Evolutionary conservation across 495 filamentous ascomycete genomes (phyloP).

Genomic region (Mycothermus thermophilus): DNA sequence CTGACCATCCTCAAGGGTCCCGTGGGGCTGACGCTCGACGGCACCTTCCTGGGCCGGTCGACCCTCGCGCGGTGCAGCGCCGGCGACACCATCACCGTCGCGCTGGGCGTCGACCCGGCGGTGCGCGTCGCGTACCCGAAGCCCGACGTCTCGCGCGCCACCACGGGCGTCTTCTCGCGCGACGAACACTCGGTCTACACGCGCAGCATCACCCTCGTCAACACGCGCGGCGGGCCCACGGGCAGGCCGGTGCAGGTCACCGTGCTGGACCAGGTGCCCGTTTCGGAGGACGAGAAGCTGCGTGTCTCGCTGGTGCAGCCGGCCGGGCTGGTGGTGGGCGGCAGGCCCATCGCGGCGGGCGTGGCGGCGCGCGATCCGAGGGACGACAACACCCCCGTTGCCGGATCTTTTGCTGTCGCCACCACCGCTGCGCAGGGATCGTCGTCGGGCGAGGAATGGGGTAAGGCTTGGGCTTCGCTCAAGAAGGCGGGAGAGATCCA

Average conservation of each 20-base stretch:
- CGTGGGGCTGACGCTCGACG: constrained; percentile 53
- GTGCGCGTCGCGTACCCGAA: constrained; percentile 49
- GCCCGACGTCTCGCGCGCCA: constrained; percentile 41
- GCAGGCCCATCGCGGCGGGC: constrained; percentile 27
- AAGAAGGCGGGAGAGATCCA: constrained; percentile 47
- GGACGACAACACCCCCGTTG: too few relatives aligned
- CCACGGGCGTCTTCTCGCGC: constrained; percentile 39
- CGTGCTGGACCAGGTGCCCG: constrained; percentile 53
- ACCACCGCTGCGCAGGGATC: too few relatives aligned
- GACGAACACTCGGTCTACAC: constrained; percentile 46
- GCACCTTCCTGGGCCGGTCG: constrained; percentile 50
- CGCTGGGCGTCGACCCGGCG: constrained; percentile 51
- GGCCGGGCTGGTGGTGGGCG: constrained; percentile 36
- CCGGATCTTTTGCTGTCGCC: too few relatives aligned
- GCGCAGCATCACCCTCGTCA: constrained; percentile 43
- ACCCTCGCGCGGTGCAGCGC: constrained; percentile 43
- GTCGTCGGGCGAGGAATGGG: constrained; percentile 36
- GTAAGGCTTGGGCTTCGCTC: constrained; percentile 32
- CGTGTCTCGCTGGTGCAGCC: constrained; percentile 40
- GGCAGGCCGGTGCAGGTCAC: constrained; percentile 37
- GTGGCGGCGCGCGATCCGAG: constrained; percentile 14
- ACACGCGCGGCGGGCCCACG: constrained; percentile 37
- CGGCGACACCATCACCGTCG: constrained; percentile 45
- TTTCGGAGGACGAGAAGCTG: constrained; percentile 51
- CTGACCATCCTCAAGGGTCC: constrained; percentile 47